Base-by-base conservation (phyloP, 306 rosid genomes). In the Pyrus communis region DNA sequence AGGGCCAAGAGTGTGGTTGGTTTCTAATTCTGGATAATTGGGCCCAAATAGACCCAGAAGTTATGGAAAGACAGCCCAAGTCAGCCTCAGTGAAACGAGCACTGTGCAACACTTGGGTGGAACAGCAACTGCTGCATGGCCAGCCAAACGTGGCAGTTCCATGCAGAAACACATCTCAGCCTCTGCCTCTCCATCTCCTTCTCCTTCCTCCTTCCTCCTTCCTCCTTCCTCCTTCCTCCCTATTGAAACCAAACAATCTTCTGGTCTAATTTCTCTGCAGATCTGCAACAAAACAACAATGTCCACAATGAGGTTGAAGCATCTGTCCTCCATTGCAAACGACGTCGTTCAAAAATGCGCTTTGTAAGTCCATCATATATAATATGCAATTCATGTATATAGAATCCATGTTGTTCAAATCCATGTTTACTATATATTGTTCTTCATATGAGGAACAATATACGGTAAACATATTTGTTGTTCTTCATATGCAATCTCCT, bases 341-440 rank as follows among this genome's bases (percentile, higher is more conserved):
- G 79, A 83, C 60, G 85, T 85, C 43, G 77, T 88, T 10, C 83
- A 74, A 18, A 55, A 59, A 51, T 85, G 86, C 22, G 91, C 91
- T 31, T 13, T 57, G 91, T 87, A 64, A 52, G 66, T 38, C 4
- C 3, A 5, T 49, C 6, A 49, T 49, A 4, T 15, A 15, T 49
- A 17, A 46, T 13, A 49, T 15, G 21, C 21, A 49, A 49, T 49
- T 49, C 55, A 49, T 7, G 40, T 35, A 35, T 35, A 35, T 35
- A 35, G 40, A 35, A 35, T 35, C 40, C 40, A 33, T 33, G 38
- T 1, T 33, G 7, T 33, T 33, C 38, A 33, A 5, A 33, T 33
- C 38, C 38, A 35, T 35, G 40, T 35, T 6, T 7, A 35, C 40
- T 35, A 35, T 1, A 35, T 35, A 6, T 35, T 35, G 9, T 35